Percentiles rank a stretch among this genome's conserved stretches.
Evolutionary conservation across 2,329 filamentous ascomycete species (phyloP).

Genomic region (Ascochyta koolunga): DNA sequence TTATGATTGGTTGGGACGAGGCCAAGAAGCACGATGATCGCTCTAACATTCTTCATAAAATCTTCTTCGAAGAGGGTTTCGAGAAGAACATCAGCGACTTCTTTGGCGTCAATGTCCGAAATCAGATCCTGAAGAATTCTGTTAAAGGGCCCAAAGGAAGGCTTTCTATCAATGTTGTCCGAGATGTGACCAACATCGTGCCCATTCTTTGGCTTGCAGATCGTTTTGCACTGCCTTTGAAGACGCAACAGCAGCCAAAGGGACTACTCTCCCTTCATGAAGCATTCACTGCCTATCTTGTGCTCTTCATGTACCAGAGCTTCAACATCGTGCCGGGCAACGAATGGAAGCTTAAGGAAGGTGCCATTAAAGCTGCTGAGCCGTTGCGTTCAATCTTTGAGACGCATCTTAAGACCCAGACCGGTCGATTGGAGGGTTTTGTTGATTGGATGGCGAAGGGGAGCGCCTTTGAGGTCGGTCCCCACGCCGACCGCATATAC

Average conservation of each 20-base stretch:
- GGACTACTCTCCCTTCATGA: conserved; percentile 59
- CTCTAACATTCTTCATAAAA: conserved; percentile 52
- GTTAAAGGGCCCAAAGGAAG: conserved; percentile 54
- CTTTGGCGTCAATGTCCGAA: conserved; percentile 57
- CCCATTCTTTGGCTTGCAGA: conserved; percentile 69
- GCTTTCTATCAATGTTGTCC: conserved; percentile 60
- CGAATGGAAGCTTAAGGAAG: conserved; percentile 58
- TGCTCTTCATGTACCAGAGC: conserved; percentile 66
- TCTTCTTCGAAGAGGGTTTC: conserved; percentile 66
- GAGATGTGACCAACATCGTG: conserved; percentile 71
- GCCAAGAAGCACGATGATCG: conserved; percentile 47
- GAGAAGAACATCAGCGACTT: conserved; percentile 70
- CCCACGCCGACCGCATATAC: conserved; percentile 59
- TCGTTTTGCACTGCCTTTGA: conserved; percentile 70
- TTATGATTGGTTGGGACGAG: conserved; percentile 57
- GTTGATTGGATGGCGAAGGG: conserved; percentile 53
- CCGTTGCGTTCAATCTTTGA: conserved; percentile 70
- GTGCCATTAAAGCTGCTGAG: conserved; percentile 59
- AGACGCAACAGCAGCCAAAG: conserved; percentile 64
- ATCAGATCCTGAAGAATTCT: conserved; percentile 54
- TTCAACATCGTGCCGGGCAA: conserved; percentile 60
- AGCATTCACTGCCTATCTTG: conserved; percentile 61
- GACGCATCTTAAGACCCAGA: conserved; percentile 68
- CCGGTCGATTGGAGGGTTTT: conserved; percentile 60
- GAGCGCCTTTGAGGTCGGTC: conserved; percentile 63